phyloP scores from a whole-genome alignment of 129 eudicot species.

The Cynara cardunculus region DNA sequence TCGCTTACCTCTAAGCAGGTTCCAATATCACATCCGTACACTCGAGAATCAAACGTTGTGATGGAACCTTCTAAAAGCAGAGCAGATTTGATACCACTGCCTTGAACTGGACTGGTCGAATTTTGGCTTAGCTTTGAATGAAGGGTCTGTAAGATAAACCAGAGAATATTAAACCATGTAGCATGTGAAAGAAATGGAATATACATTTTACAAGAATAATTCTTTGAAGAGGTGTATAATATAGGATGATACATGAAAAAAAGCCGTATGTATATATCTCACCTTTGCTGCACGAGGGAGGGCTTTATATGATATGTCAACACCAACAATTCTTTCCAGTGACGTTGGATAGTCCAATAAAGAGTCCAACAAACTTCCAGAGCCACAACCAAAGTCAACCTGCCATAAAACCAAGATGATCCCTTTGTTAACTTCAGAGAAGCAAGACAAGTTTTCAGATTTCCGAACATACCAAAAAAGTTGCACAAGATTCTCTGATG shows the following conservation, averaged over 20 bases:
- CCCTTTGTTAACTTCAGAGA: not conserved
- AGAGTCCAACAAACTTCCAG: slow-evolving; percentile 94
- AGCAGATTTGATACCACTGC: slow-evolving; percentile 46
- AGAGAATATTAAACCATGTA: not conserved
- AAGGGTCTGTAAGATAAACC: slow-evolving; percentile 49
- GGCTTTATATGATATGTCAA: slow-evolving; percentile 75
- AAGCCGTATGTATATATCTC: not conserved
- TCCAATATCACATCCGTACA: slow-evolving; percentile 80
- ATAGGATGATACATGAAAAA: not conserved
- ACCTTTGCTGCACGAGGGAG: slow-evolving; percentile 98
- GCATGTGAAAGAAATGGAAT: not conserved
- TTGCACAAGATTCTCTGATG: slow-evolving; percentile 73
- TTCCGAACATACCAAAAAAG: slow-evolving; percentile 56
- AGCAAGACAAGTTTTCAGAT: not conserved
- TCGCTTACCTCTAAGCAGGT: slow-evolving; percentile 89
- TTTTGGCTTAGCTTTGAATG: slow-evolving; percentile 54
- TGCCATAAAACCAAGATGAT: slow-evolving; percentile 34
- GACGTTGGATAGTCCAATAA: slow-evolving; percentile 71
- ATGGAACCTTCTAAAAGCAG: slow-evolving; percentile 77
- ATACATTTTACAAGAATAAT: not conserved
- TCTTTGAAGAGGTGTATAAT: not conserved
- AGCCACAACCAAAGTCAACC: slow-evolving; percentile 99
- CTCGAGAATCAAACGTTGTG: slow-evolving; percentile 69
- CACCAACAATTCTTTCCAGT: slow-evolving; percentile 77
- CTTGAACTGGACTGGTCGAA: slow-evolving; percentile 27